Evolutionary conservation across 2,329 filamentous ascomycete genomes (phyloP), one percentile per base, ranked within the genome.

Genomic region (Diplodia sapinea): DNA sequence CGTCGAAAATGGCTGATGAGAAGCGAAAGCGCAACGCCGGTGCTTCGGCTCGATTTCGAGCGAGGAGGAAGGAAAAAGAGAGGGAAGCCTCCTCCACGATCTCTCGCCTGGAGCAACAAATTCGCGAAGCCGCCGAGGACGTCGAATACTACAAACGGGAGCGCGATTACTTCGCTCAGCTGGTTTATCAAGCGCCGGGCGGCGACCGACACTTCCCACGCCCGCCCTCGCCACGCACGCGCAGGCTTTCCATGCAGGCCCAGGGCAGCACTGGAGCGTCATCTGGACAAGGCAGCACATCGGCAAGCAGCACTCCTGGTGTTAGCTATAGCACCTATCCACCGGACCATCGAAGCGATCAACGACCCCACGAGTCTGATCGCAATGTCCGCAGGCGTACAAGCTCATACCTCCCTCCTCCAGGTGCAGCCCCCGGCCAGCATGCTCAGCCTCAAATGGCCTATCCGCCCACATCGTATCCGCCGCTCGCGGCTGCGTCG

Each of bases 11-110:
- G 73, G 91, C 92, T 49, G 91, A 95, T 74, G 92, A 96, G 78
- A 96, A 95, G 80, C 85, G 93, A 67, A 89, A 91, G 77, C 87
- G 92, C 63, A 96, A 96, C 74, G 93, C 93, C 50, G 91, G 91
- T 57, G 93, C 93, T 6, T 96, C 92, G 67, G 92, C 92, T 57
- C 86, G 93, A 68, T 95, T 96, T 71, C 87, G 93, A 66, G 88
- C 89, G 74, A 86, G 93, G 69, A 89, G 93, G 74, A 96, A 96
- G 80, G 91, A 93, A 74, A 89, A 91, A 76, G 91, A 94, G 76
- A 87, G 87, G 72, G 90, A 93, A 76, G 90, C 89, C 68, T 87
- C 87, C 17, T 84, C 85, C 66, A 89, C 86, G 61, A 88, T 94
- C 70, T 84, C 90, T 62, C 87, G 88, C 71, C 82, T 94, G 65